Evolutionary conservation across 169 alveolate species (phyloP).

Genomic region (Plasmodium vivax): DNA sequence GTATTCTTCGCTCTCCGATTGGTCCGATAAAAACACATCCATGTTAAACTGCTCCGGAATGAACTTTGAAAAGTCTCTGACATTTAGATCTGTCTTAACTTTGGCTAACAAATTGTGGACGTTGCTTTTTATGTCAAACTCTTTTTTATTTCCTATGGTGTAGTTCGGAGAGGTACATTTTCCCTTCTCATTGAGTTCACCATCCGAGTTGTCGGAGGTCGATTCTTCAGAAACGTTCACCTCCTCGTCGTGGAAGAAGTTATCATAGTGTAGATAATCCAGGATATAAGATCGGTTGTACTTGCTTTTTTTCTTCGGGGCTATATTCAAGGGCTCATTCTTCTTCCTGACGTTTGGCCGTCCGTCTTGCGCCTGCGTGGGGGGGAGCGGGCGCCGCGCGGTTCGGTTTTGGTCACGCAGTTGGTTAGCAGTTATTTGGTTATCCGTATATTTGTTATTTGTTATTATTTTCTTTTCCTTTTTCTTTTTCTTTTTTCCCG

Average conservation of each 20-base stretch:
- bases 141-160: constrained; percentile 10
- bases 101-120: constrained; percentile 17
- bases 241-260: constrained; percentile 25
- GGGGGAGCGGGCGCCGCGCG: neutral
- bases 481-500: neutral
- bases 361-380: neutral
- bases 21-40: constrained; percentile 14
- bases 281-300: neutral
- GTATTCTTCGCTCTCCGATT: neutral
- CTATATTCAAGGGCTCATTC: neutral
- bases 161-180: neutral
- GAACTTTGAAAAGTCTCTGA: constrained; percentile 12
- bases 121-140: constrained; percentile 17
- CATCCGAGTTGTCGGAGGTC: constrained; percentile 11
- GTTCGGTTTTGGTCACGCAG: neutral
- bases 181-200: neutral
- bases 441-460: no score
- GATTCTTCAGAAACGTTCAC: constrained; percentile 3
- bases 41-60: constrained; percentile 47
- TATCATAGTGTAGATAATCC: constrained; percentile 59
- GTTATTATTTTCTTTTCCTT: neutral
- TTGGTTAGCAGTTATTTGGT: neutral
- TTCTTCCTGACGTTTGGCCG: neutral
- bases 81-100: constrained; percentile 14
- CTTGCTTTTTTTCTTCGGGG: constrained; percentile 13